Evolutionary conservation across 495 filamentous ascomycete genomes (phyloP), one percentile per base, ranked within the genome.

Genomic region (Hypoxylon lenormandii): DNA sequence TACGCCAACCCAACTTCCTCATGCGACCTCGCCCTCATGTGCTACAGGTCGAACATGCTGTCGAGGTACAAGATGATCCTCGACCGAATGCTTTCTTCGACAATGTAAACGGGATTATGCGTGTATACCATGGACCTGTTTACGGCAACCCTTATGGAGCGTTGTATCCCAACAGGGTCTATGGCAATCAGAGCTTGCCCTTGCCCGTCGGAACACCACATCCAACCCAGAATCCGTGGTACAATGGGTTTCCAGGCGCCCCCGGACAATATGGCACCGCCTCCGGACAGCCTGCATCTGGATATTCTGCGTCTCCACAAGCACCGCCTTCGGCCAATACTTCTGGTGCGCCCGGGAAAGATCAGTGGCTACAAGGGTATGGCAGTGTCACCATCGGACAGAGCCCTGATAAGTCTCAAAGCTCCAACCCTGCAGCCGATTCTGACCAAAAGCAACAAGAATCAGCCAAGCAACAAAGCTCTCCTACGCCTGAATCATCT

Each of bases 41-140:
- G 6, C 42, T 85, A 18, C 66, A 80, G 18, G 67, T 82, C 5
- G 83, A 85, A 60, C 81, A 84, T 52, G 64, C 74, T 7, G 56
- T 82, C 5, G 78, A 84, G 37, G 72, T 76, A 21, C 57, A 72
- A n/a, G 50, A 71, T 0, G 81, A 84, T 58, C 80, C 81, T 16
- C 76, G 74, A 0, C 83, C 83, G 16, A 86, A 86, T 63, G 80
- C 83, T 19, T 86, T 83, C 72, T 79, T 80, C 50, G 82, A 85
- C 60, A 56, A 69, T 19, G 66, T 74, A 11, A 75, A 71, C 26
- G 76, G 78, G 10, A 47, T 80, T 16, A 77, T 80, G 54, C 79
- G 81, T 2, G 80, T 85, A 45, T 86, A 84, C 52, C 82, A 86
- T 58, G 83, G 83, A 0, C 78, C 78, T 0, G 53, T 73, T 21